Conservation (phyloP, 2,329 filamentous ascomycete genomes). For the Penicillium sp. region DNA sequence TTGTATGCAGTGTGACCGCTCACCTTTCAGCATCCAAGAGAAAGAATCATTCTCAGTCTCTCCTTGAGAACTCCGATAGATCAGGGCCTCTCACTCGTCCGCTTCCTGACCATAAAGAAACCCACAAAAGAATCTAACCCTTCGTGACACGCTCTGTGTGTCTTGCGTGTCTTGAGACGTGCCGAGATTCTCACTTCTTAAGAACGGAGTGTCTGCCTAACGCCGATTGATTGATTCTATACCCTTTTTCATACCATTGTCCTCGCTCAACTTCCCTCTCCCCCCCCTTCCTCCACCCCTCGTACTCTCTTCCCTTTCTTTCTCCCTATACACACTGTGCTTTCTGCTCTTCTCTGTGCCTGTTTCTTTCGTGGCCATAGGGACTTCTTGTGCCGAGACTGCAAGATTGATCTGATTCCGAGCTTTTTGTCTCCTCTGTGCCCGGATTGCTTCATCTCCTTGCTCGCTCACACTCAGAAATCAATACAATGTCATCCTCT, state of each 20-base stretch:
- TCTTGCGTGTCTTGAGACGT: not conserved
- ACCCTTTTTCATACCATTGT: not conserved
- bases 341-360: not conserved
- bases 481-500: constrained; percentile 76
- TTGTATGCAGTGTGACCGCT: constrained; percentile 32
- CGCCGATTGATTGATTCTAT: not conserved
- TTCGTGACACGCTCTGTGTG: not conserved
- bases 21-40: constrained; percentile 23
- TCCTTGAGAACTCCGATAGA: constrained; percentile 23
- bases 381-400: constrained; percentile 14
- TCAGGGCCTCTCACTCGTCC: constrained; percentile 19
- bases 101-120: constrained; percentile 1
- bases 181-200: not conserved
- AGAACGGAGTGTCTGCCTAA: not conserved
- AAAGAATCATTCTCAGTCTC: constrained; percentile 22
- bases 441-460: constrained; percentile 11
- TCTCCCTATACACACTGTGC: constrained; percentile 1
- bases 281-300: too few relatives aligned
- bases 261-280: not conserved
- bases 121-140: not conserved
- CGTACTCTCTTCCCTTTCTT: not conserved
- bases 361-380: constrained; percentile 12
- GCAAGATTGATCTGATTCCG: constrained; percentile 27
- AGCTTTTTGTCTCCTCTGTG: constrained; percentile 1
- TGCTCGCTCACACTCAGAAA: constrained; percentile 21